Evolutionary conservation across 2,329 filamentous ascomycete species (phyloP), one percentile per base, ranked within the genome.

Genomic region (Fusarium sp.): DNA sequence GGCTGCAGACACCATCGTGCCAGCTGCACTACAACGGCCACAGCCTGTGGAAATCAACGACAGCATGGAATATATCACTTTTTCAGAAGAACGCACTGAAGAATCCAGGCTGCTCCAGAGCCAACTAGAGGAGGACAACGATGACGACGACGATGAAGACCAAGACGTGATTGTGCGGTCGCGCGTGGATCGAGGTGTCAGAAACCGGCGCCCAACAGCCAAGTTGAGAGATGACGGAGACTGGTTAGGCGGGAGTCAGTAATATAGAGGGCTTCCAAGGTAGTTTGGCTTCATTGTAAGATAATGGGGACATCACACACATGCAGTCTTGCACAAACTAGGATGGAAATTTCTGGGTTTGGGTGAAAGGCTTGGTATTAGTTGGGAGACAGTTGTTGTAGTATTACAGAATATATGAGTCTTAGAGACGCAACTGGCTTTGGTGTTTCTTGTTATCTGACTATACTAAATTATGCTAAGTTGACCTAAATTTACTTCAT

Each of bases 201-300:
- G 82, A 59, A 80, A 77, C 32, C 79, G 82, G 44, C 79, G 82
- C 26, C 77, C 73, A 51, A 81, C 82, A 6, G 80, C 81, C 14
- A 84, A 84, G 52, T 80, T 83, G 62, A 76, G 81, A 39, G 81
- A 83, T 28, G 81, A 79, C 24, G 81, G 82, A 12, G 36, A 50
- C 39, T 65, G 69, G 61, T 58, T 68, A 30, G 54, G 51, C 22
- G 64, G 51, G 24, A 75, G 70, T 30, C 68, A 71, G 45, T 72
- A 45, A 73, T 45, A 34, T 18, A 59, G 36, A 54, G 41, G 56
- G 12, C 48, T 62, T 38, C 26, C 28, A 58, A 61, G 44, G 28
- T 24, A 32, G 50, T 15, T 45, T 34, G 26, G 47, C 39, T 52
- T 69, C 36, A 20, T 45, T 72, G 63, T 58, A 61, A 65, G 42